phyloP scores from a whole-genome alignment of 441 rosid species.

The Euphorbia schlechtendalii region DNA sequence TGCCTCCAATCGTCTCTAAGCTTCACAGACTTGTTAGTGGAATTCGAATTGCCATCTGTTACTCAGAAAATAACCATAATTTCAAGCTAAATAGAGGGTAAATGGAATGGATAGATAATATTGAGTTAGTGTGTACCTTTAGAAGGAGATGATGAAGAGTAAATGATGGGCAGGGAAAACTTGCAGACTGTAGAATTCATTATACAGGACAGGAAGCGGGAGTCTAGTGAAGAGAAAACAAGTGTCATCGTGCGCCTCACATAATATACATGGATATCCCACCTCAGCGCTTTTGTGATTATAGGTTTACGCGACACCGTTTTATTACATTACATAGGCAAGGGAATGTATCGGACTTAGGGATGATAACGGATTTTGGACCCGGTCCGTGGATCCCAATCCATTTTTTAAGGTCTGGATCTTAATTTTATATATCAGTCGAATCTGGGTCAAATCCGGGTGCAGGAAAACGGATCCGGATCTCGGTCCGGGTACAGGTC shows the following conservation, averaged over 20 bases:
- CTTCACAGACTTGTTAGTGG: constrained; percentile 41
- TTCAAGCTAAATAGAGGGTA: neutral
- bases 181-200: constrained; percentile 37
- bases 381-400: too few species aligned
- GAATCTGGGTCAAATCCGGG: too few species aligned
- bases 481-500: too few species aligned
- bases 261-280: neutral
- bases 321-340: too few species aligned
- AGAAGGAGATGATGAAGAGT: constrained; percentile 36
- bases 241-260: neutral
- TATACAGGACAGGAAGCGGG: constrained; percentile 3
- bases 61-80: neutral
- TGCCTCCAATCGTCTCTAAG: constrained; percentile 82
- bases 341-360: too few species aligned
- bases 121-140: constrained; percentile 28
- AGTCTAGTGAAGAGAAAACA: neutral
- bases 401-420: too few species aligned
- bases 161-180: constrained; percentile 33
- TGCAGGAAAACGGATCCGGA: too few species aligned
- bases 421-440: too few species aligned
- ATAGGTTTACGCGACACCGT: too few species aligned
- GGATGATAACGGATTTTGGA: too few species aligned
- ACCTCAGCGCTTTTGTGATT: neutral
- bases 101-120: neutral
- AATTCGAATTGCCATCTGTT: constrained; percentile 25